Evolutionary conservation across 108 stramenopile genomes (phyloP).

Genomic region (Pinguiococcus pyrenoidosus): DNA sequence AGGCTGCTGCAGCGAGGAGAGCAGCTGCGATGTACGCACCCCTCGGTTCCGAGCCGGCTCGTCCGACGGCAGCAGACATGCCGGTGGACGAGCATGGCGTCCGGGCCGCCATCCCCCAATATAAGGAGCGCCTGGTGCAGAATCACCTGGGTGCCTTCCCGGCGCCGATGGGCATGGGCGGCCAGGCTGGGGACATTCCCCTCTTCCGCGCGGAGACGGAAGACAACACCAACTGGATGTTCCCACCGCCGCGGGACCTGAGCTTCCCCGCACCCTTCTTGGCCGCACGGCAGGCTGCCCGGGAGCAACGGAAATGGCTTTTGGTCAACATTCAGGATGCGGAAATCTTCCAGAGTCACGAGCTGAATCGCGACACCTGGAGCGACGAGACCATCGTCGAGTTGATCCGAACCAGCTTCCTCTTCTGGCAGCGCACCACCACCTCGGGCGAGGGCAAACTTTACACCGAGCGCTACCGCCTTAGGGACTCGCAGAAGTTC

Average conservation of each 20-base stretch:
- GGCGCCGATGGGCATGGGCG: no score
- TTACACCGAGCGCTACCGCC: slow-evolving; percentile 65
- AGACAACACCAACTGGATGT: no score
- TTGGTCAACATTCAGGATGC: slow-evolving; percentile 76
- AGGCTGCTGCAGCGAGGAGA: no score
- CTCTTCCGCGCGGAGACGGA: no score
- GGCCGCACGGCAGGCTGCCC: slow-evolving; percentile 61
- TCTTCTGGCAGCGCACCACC: slow-evolving; percentile 70
- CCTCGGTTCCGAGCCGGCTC: no score
- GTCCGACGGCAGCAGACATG: no score
- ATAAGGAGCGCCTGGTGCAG: no score
- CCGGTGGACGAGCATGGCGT: no score
- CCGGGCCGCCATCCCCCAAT: no score
- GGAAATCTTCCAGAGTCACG: slow-evolving; percentile 71
- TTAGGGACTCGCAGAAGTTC: slow-evolving; percentile 42
- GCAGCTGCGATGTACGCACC: no score
- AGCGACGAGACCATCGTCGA: slow-evolving; percentile 83
- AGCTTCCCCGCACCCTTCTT: slow-evolving; percentile 41
- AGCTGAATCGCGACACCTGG: slow-evolving; percentile 89
- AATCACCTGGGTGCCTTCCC: no score
- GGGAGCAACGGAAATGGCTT: slow-evolving; percentile 68
- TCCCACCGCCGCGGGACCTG: slow-evolving; percentile 5
- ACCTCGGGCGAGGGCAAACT: slow-evolving; percentile 48
- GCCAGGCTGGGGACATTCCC: no score
- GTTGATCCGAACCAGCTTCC: slow-evolving; percentile 69